Evolutionary conservation across 2,329 filamentous ascomycete genomes (phyloP), one percentile per base, ranked within the genome.

Genomic region (Alternaria incomplexa): DNA sequence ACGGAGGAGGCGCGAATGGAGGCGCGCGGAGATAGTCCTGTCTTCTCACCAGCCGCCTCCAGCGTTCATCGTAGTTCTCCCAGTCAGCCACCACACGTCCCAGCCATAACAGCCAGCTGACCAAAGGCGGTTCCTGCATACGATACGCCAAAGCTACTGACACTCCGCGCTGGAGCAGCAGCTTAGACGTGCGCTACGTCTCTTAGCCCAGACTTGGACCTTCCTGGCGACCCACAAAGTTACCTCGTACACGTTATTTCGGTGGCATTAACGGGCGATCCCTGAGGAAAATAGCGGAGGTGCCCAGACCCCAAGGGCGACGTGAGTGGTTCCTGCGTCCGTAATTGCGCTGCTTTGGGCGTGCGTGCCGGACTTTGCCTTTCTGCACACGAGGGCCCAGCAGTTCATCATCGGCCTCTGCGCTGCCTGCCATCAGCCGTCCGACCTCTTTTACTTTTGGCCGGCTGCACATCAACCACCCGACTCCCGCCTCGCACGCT

Each of bases 201-300:
- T 30, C 56, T 61, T 60, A 64, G 53, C 47, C 64, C 61, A 25
- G 28, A 30, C 26, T 45, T 59, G 40, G 44, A 23, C 56, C 20
- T 11, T 43, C 7, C 23, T 48, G 20, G 40, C 52, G 47, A 55
- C 51, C 64, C 71, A 69, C 68, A 64, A 66, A 60, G 65, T 57
- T 48, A 28, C 57, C 62, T 68, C 66, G 69, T 70, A 64, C 70
- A 62, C 61, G 52, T 63, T 65, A 72, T 70, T 72, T 71, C 69
- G 67, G 69, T 59, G 55, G 56, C 64, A 62, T 66, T 53, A 30
- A 61, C 62, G 58, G 58, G 28, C 54, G 56, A 67, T 64, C 43
- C 54, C 52, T 63, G 52, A 46, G 59, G 15, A 26, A 56, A 36
- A 65, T 61, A 58, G 63, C 51, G 45, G 53, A 58, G 58, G 51